Conservation (phyloP, 345 rosid genomes). For the Mangifera indica region DNA sequence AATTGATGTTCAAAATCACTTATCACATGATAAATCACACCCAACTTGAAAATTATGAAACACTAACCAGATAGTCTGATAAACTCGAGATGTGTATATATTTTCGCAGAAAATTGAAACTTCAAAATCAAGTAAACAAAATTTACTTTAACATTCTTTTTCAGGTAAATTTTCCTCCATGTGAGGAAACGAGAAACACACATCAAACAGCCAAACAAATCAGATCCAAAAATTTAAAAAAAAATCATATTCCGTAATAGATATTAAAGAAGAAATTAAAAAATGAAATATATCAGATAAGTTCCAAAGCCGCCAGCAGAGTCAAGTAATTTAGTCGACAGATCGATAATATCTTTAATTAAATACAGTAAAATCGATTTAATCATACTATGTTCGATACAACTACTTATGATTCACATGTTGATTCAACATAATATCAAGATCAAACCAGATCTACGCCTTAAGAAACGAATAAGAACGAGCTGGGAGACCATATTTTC, state of each 20-base stretch:
- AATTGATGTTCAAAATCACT: no score
- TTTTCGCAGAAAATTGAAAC: neutral
- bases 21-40: neutral
- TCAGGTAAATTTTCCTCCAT: neutral
- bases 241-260: no score
- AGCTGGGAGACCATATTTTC: neutral
- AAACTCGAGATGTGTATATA: no score
- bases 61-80: neutral
- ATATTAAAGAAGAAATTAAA: no score
- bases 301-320: neutral
- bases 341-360: neutral
- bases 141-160: neutral
- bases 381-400: neutral
- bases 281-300: no score
- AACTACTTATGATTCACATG: neutral
- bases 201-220: neutral
- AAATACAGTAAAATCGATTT: neutral
- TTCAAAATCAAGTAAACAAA: neutral
- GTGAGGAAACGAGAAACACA: neutral
- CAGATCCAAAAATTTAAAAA: neutral
- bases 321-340: neutral
- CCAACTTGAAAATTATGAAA: neutral
- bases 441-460: conserved; percentile 12
- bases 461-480: neutral
- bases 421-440: neutral